These are phyloP conservation scores for Phoenix dactylifera DNA, from an alignment of 176 grass and related monocot species.

Conservation along the genomic window DNA sequence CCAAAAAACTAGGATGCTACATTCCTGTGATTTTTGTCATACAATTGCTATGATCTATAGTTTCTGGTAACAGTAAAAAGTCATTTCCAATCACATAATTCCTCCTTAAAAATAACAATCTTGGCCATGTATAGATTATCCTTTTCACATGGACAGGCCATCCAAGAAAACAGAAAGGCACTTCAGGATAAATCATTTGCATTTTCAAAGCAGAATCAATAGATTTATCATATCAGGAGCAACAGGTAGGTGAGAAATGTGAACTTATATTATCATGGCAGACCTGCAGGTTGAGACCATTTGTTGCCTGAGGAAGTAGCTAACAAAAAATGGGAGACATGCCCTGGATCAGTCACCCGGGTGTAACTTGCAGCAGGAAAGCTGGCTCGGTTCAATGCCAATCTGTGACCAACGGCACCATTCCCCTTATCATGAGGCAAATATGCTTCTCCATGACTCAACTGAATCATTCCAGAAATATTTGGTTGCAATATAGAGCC, in stretches of 20 bases:
- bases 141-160: too few relatives aligned
- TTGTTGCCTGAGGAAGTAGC: constrained; percentile 46
- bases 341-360: constrained; percentile 41
- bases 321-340: constrained; percentile 44
- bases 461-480: constrained; percentile 76
- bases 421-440: constrained; percentile 98
- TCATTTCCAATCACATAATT: too few relatives aligned
- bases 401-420: constrained; percentile 45
- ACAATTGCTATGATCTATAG: too few relatives aligned
- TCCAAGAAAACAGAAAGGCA: too few relatives aligned
- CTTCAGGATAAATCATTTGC: too few relatives aligned
- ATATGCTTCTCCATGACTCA: constrained; percentile 95
- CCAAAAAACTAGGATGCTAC: too few relatives aligned
- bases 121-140: too few relatives aligned
- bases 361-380: constrained; percentile 54
- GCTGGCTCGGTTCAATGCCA: constrained; percentile 45
- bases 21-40: too few relatives aligned
- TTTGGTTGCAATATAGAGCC: constrained; percentile 90
- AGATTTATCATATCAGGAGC: not conserved
- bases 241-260: not conserved
- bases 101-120: too few relatives aligned
- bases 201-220: not conserved
- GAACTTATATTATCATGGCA: not conserved
- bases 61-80: too few relatives aligned
- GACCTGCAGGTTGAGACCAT: constrained; percentile 27